Percentiles rank a stretch among this genome's conserved stretches.
These are phyloP conservation scores for Cystobasidium tubakii DNA, from an alignment of 768 basidiomycete genomes.

Conservation along the genomic window DNA sequence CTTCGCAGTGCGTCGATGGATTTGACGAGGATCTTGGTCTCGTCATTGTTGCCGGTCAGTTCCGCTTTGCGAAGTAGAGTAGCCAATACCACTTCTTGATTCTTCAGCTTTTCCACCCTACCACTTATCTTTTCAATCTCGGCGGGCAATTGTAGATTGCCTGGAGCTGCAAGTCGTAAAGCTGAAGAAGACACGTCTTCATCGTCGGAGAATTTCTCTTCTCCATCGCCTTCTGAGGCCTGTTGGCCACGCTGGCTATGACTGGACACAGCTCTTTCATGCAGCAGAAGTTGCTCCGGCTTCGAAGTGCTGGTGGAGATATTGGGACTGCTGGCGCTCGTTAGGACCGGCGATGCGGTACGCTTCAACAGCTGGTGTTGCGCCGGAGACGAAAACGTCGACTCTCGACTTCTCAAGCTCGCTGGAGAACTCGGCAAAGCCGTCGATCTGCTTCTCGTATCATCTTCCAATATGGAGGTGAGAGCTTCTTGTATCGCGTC, in stretches of 20 bases:
- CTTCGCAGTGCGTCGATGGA: constrained; percentile 74
- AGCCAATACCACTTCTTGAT: constrained; percentile 76
- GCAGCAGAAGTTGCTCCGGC: neutral
- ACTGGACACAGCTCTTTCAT: neutral
- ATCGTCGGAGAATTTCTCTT: constrained; percentile 48
- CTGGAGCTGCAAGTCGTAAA: constrained; percentile 74
- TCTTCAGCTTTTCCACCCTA: constrained; percentile 68
- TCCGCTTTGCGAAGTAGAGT: constrained; percentile 91
- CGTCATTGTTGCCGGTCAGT: constrained; percentile 79
- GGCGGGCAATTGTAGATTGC: constrained; percentile 77
- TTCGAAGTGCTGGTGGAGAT: neutral
- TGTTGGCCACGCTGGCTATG: neutral
- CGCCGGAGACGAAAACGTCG: neutral
- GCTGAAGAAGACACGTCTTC: constrained; percentile 51
- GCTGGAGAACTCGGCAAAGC: neutral
- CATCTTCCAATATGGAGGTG: constrained; percentile 87
- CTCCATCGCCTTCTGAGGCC: constrained; percentile 52
- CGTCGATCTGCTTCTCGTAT: constrained; percentile 50
- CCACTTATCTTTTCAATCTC: constrained; percentile 74
- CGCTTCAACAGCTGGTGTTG: neutral
- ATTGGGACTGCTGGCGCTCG: neutral
- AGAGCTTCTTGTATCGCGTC: constrained; percentile 94
- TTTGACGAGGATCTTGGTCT: constrained; percentile 71
- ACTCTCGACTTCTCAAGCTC: constrained; percentile 15
- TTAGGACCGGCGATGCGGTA: neutral